Evolutionary conservation across 495 filamentous ascomycete genomes (phyloP).

Genomic region (Lophiotrema nucula): DNA sequence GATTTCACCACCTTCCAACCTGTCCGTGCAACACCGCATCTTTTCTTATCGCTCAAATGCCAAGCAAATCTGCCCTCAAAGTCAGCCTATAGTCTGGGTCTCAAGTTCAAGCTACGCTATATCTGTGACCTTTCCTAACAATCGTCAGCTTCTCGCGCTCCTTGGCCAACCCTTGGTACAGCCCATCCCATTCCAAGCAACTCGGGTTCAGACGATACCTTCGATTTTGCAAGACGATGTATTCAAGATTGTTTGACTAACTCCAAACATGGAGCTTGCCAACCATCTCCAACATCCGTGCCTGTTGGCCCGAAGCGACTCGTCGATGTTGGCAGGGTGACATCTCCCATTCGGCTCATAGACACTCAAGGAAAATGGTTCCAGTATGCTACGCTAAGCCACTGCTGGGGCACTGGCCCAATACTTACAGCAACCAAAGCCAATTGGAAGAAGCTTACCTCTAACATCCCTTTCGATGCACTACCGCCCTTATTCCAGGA

Average conservation of each 20-base stretch:
- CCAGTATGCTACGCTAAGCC: slow-evolving; percentile 19
- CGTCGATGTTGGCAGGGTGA: slow-evolving; percentile 27
- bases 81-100: too few species aligned
- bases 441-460: slow-evolving; percentile 3
- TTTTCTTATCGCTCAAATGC: neutral
- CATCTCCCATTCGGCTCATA: slow-evolving; percentile 19
- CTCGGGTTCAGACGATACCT: slow-evolving; percentile 26
- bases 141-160: slow-evolving; percentile 16
- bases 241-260: slow-evolving; percentile 28
- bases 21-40: neutral
- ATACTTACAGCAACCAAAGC: slow-evolving; percentile 2
- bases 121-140: too few species aligned
- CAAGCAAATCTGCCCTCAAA: too few species aligned
- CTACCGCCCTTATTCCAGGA: slow-evolving; percentile 21
- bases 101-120: too few species aligned
- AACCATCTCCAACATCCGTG: neutral
- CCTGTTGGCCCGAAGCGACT: slow-evolving; percentile 11
- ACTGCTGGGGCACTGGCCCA: slow-evolving; percentile 25
- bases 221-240: slow-evolving; percentile 27
- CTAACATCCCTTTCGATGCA: slow-evolving; percentile 11
- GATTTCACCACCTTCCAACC: neutral
- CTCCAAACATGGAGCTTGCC: slow-evolving; percentile 23
- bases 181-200: slow-evolving; percentile 24
- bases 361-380: slow-evolving; percentile 20
- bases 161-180: slow-evolving; percentile 27